These are phyloP conservation scores for Amylocarpus encephaloides DNA, from an alignment of 2,329 filamentous ascomycete species.

Conservation along the genomic window DNA sequence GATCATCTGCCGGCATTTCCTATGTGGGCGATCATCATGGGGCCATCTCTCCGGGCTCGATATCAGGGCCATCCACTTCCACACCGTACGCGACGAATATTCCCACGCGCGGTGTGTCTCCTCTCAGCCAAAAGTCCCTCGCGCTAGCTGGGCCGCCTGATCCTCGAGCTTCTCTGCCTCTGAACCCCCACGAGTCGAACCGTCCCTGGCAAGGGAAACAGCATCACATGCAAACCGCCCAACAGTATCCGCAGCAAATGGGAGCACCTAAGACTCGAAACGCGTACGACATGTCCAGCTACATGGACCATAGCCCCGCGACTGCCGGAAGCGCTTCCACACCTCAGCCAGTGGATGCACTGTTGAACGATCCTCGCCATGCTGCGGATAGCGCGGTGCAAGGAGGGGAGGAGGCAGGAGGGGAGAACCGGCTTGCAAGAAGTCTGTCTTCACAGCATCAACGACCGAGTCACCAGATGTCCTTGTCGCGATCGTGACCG, in stretches of 20 bases:
- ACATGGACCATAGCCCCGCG: conserved; percentile 28
- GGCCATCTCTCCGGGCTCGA: conserved; percentile 28
- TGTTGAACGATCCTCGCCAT: conserved; percentile 22
- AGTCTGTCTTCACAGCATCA: conserved; percentile 20
- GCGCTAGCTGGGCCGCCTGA: conserved; percentile 25
- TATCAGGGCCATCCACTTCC: conserved; percentile 27
- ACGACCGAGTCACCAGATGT: conserved; percentile 28
- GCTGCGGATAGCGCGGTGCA: conserved; percentile 21
- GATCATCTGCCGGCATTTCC: conserved; percentile 23
- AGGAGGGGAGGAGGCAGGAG: conserved; percentile 16
- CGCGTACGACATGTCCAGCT: conserved; percentile 31
- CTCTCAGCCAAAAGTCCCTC: conserved; percentile 26
- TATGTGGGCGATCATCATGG: conserved; percentile 29
- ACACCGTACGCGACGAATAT: conserved; percentile 22
- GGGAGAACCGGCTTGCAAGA: conserved; percentile 22
- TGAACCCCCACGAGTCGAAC: conserved; percentile 23
- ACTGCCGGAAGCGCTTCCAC: conserved; percentile 24
- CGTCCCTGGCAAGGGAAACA: conserved; percentile 24
- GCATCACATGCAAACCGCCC: conserved; percentile 27
- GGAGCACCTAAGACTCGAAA: conserved; percentile 19
- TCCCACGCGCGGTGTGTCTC: conserved; percentile 25
- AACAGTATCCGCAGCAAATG: conserved; percentile 20
- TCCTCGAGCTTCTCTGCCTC: conserved; percentile 24
- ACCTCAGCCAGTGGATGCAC: conserved; percentile 10
- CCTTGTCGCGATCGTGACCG: conserved; percentile 20